These are phyloP conservation scores for Picea engelmannii DNA, from an alignment of 83 land plant genomes.

Conservation along the genomic window DNA sequence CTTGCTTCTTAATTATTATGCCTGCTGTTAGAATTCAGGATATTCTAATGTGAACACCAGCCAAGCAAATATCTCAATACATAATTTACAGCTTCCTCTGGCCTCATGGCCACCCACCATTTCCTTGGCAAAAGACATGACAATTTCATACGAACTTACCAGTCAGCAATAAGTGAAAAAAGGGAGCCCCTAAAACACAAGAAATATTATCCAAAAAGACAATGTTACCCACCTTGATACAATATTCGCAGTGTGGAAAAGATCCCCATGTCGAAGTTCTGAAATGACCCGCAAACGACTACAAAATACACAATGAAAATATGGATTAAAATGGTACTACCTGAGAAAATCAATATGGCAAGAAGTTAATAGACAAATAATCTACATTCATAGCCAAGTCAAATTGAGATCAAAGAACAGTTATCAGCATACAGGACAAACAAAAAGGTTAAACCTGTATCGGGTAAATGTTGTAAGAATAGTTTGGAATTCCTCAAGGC, in stretches of 20 bases:
- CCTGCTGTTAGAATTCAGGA: no score
- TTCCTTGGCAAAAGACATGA: no score
- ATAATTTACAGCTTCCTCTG: no score
- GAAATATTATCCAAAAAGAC: neutral
- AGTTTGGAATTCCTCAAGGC: constrained; percentile 90
- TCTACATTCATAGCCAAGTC: constrained; percentile 10
- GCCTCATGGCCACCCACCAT: no score
- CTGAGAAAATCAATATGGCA: neutral
- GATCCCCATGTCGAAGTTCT: constrained; percentile 90
- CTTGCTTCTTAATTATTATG: no score
- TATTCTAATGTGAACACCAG: no score
- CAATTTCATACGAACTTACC: no score
- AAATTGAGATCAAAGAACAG: neutral
- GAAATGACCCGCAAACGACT: constrained; percentile 94
- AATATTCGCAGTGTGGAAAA: constrained; percentile 92
- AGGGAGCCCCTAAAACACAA: neutral
- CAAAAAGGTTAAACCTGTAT: constrained; percentile 66
- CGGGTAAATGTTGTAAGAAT: constrained; percentile 85
- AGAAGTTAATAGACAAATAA: neutral
- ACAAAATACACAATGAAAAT: constrained; percentile 16
- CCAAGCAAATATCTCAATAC: no score
- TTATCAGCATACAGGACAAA: neutral
- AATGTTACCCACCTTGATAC: constrained; percentile 79
- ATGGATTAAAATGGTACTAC: neutral
- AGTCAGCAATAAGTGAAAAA: neutral